Conservation (phyloP, 768 basidiomycete genomes). For the Russula emetica region DNA sequence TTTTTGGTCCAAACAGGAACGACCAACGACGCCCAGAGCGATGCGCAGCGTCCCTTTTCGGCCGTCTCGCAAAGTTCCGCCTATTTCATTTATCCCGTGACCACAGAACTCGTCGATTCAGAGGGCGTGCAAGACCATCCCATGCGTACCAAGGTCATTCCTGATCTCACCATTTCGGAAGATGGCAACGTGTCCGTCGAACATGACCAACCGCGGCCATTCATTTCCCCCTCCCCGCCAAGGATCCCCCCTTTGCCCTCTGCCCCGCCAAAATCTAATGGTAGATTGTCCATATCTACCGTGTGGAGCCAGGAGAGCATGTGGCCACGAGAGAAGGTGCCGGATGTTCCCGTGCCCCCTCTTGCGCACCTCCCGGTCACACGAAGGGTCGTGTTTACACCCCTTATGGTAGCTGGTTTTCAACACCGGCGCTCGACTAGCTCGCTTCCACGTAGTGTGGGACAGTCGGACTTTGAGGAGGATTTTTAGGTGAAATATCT, state of each 20-base stretch:
- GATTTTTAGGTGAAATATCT: slow-evolving; percentile 1
- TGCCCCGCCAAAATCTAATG: neutral
- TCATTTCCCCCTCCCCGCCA: neutral
- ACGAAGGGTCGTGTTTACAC: slow-evolving; percentile 1
- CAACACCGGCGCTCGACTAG: slow-evolving; percentile 6
- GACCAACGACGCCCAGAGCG: neutral
- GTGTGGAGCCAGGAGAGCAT: slow-evolving; percentile 24
- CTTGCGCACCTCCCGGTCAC: slow-evolving; percentile 6
- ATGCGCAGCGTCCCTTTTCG: neutral
- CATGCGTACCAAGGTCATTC: neutral
- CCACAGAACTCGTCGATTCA: neutral
- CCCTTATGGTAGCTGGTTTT: neutral
- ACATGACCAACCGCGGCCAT: neutral
- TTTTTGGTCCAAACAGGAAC: neutral
- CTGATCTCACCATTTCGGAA: neutral
- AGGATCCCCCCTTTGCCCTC: neutral
- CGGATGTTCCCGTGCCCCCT: slow-evolving; percentile 9
- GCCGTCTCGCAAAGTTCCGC: neutral
- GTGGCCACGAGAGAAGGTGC: slow-evolving; percentile 16
- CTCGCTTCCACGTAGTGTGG: slow-evolving; percentile 21
- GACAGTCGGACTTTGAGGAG: slow-evolving; percentile 16
- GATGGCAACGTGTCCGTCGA: neutral
- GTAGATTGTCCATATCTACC: slow-evolving; percentile 16
- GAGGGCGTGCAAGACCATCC: neutral
- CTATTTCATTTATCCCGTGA: neutral